Evolutionary conservation across 2,329 filamentous ascomycete genomes (phyloP).

Genomic region (Gyromitra esculenta): DNA sequence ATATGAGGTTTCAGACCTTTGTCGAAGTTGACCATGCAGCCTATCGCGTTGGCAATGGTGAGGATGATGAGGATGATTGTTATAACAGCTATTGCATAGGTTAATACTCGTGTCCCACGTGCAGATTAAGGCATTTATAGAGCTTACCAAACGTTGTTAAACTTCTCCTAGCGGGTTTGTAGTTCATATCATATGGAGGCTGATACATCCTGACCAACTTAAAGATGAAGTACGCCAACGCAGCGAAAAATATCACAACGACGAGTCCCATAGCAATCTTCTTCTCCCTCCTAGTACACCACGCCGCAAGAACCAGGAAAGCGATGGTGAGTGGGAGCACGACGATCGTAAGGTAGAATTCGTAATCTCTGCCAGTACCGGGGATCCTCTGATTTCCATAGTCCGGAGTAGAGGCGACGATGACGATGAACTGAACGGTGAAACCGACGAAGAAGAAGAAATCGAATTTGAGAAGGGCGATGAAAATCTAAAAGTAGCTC

Average conservation of each 20-base stretch:
- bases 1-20: constrained; percentile 90
- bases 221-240: constrained; percentile 94
- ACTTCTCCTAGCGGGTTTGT: constrained; percentile 81
- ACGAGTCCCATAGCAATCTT: constrained; percentile 78
- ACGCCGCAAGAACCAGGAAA: constrained; percentile 85
- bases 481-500: constrained; percentile 78
- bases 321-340: constrained; percentile 91
- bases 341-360: constrained; percentile 86
- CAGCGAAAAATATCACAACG: constrained; percentile 87
- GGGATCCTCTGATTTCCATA: constrained; percentile 60
- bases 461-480: constrained; percentile 96
- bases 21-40: constrained; percentile 91
- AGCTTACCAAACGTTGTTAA: constrained; percentile 77
- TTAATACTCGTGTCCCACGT: constrained; percentile 17
- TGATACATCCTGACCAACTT: constrained; percentile 97
- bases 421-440: constrained; percentile 95
- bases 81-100: constrained; percentile 71
- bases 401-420: constrained; percentile 72
- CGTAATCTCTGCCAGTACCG: constrained; percentile 65
- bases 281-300: constrained; percentile 84
- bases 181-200: constrained; percentile 68
- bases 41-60: constrained; percentile 85
- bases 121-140: neutral
- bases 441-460: constrained; percentile 99
- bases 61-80: constrained; percentile 87